phyloP scores from a whole-genome alignment of 2,329 filamentous ascomycete genomes.

The Claviceps capensis region DNA sequence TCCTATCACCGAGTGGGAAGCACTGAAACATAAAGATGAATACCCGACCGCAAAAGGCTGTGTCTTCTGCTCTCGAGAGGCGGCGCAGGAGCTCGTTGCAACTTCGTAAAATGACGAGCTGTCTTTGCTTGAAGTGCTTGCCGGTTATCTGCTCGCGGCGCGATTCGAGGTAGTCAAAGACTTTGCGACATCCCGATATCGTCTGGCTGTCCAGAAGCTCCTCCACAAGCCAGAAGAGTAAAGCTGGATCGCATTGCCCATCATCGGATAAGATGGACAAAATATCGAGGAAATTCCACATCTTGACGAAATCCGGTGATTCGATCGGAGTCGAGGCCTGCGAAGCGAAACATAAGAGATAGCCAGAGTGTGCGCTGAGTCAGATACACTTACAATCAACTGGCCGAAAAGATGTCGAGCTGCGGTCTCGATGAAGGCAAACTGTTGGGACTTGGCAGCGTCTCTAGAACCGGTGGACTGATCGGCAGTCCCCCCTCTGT shows the following conservation, averaged over 20 bases:
- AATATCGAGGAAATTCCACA: conserved; percentile 92
- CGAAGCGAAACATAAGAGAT: neutral
- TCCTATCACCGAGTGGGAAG: conserved; percentile 91
- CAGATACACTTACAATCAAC: conserved; percentile 51
- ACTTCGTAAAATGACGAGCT: conserved; percentile 76
- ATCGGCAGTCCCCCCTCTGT: conserved; percentile 11
- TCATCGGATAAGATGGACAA: conserved; percentile 78
- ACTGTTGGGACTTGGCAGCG: conserved; percentile 33
- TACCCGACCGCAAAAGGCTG: conserved; percentile 90
- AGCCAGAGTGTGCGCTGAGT: neutral
- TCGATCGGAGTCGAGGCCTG: conserved; percentile 66
- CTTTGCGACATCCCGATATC: conserved; percentile 75
- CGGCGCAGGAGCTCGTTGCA: conserved; percentile 93
- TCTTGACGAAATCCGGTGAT: conserved; percentile 60
- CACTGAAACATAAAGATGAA: conserved; percentile 99
- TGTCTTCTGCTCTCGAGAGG: conserved; percentile 90
- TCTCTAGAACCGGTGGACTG: conserved; percentile 25
- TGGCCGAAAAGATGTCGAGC: conserved; percentile 69
- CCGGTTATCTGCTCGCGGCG: conserved; percentile 77
- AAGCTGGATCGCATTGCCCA: conserved; percentile 60
- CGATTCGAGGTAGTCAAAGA: conserved; percentile 93
- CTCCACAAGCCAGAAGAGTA: conserved; percentile 84
- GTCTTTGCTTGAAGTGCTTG: conserved; percentile 68
- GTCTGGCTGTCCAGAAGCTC: conserved; percentile 94
- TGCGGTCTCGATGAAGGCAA: conserved; percentile 69